phyloP scores from a whole-genome alignment of 306 rosid species.

The Quercus berberidifolia region DNA sequence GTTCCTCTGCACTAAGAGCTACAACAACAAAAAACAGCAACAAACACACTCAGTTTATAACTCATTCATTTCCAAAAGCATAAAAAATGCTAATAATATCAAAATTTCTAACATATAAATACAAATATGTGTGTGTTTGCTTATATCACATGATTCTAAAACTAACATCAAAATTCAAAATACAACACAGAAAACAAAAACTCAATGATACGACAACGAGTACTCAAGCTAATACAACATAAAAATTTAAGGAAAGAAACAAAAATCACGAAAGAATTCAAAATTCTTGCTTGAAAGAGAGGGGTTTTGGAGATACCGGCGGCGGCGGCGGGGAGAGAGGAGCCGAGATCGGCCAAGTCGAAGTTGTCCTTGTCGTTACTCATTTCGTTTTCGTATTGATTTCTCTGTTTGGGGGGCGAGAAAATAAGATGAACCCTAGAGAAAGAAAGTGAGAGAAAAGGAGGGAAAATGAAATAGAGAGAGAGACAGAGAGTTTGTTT shows the following conservation, averaged over 20 bases:
- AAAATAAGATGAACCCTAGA: constrained; percentile 1
- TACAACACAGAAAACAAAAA: background rate
- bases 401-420: constrained; percentile 7
- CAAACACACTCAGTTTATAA: constrained; percentile 11
- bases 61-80: background rate
- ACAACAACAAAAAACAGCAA: background rate
- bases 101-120: background rate
- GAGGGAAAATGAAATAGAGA: background rate
- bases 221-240: too few relatives aligned
- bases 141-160: background rate
- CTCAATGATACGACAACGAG: background rate
- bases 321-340: constrained; percentile 42
- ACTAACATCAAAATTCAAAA: background rate
- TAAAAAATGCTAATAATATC: background rate
- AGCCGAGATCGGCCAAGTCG: constrained; percentile 29
- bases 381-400: background rate
- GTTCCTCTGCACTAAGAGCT: constrained; percentile 59
- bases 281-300: background rate
- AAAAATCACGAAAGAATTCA: background rate
- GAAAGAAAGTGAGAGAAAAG: constrained; percentile 5
- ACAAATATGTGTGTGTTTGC: background rate
- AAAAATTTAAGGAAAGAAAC: background rate
- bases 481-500: background rate
- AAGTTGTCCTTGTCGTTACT: background rate
- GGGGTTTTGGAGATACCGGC: constrained; percentile 32